Evolutionary conservation across 2,329 filamentous ascomycete species (phyloP), one percentile per base, ranked within the genome.

Genomic region (Apiospora kogelbergensis): DNA sequence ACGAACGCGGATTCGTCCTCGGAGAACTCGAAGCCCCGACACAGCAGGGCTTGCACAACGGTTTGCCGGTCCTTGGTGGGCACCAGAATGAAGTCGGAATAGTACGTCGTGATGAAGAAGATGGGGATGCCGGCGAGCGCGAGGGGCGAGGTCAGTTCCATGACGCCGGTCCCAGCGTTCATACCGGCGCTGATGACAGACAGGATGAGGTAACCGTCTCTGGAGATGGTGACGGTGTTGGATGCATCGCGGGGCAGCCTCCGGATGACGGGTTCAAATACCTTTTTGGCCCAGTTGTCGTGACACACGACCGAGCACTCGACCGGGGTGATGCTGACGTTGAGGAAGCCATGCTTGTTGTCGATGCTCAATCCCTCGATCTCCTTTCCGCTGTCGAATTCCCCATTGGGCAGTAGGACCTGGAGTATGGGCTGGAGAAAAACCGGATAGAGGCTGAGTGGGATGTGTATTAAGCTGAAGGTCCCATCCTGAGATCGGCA

Each of bases 101-200:
- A 98, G 81, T 98, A 99, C 41, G 94, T 98, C 3, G 95, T 98
- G 79, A 98, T 97, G 86, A 98, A 98, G 84, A 98, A 98, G 77
- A 99, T 97, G 67, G 95, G 93, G 67, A 98, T 96, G 74, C 94
- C 93, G 65, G 95, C 95, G 78, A 98, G 86, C 37, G 96, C 95
- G 41, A 98, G 85, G 6, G 95, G 96, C 67, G 91, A 95, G 9
- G 95, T 98, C 71, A 99, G 81, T 77, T 98, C 95, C 74, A 98
- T 88, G 7, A 99, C 95, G 68, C 95, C 89, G 74, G 95, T 94
- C 7, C 94, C 95, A 11, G 95, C 95, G 78, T 98, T 95, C 74
- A 97, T 90, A 9, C 95, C 94, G 74, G 95, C 92, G 72, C 93
- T 94, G 71, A 94, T 93, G 70, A 99, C 93, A 71, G 94, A 94